phyloP scores from a whole-genome alignment of 768 basidiomycete genomes.

The Tulasnella sp. region DNA sequence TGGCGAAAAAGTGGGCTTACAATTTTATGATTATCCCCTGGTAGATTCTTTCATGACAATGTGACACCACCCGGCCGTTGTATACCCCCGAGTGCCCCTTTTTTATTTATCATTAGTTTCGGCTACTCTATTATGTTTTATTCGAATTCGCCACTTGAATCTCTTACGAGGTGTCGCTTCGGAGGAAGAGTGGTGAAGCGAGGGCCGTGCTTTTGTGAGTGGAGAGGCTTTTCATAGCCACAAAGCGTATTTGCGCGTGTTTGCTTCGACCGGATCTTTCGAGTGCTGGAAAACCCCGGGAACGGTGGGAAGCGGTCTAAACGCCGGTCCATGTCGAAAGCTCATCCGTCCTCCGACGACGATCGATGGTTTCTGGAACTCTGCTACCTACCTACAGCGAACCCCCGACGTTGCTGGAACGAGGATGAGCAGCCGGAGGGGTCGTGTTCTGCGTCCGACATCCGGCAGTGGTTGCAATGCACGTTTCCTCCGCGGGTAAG shows the following conservation, averaged over 20 bases:
- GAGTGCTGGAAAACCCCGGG: neutral
- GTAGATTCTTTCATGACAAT: conserved; percentile 3
- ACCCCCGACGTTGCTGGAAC: conserved; percentile 13
- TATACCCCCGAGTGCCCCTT: conserved; percentile 11
- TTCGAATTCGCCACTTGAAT: conserved; percentile 9
- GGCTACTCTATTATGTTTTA: conserved; percentile 14
- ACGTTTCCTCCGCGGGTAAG: neutral
- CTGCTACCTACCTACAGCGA: neutral
- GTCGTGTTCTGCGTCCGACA: neutral
- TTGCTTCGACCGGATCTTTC: neutral
- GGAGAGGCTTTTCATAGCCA: conserved; percentile 15
- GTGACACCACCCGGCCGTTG: conserved; percentile 2
- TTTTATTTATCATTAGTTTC: conserved; percentile 21
- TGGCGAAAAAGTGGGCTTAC: conserved; percentile 19
- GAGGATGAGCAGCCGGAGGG: neutral
- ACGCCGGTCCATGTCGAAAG: conserved; percentile 15
- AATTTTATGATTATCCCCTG: conserved; percentile 11
- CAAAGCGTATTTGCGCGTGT: neutral
- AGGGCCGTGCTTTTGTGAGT: conserved; percentile 17
- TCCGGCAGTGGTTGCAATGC: neutral
- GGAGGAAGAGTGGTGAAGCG: conserved; percentile 2
- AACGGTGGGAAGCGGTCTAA: conserved; percentile 13
- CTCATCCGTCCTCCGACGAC: neutral
- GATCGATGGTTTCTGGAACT: neutral
- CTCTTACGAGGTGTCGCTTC: neutral